These are phyloP conservation scores for Sporisorium sorghi DNA, from an alignment of 1,284 basidiomycete genomes.

Conservation along the genomic window DNA sequence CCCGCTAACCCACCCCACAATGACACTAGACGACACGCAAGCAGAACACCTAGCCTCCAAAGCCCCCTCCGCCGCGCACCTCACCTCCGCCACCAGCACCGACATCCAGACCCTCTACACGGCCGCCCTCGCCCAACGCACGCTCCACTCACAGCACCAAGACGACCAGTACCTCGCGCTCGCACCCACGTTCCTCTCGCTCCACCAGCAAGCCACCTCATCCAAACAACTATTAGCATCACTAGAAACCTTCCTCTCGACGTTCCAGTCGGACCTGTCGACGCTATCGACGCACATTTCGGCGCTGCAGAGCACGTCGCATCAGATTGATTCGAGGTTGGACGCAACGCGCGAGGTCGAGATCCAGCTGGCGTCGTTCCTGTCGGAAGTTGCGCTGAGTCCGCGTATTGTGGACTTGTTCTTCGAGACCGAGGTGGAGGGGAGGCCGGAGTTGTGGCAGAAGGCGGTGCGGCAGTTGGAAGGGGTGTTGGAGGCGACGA, in stretches of 20 bases:
- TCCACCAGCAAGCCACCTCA: conserved; percentile 78
- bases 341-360: conserved; percentile 87
- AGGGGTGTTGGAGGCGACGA: conserved; percentile 76
- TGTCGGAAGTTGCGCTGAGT: conserved; percentile 84
- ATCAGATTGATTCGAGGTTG: conserved; percentile 86
- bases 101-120: conserved; percentile 34
- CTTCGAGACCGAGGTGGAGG: conserved; percentile 79
- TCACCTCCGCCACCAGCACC: conserved; percentile 7
- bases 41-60: conserved; percentile 35
- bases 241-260: conserved; percentile 88
- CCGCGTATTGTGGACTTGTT: conserved; percentile 83
- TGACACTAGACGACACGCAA: conserved; percentile 34
- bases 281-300: conserved; percentile 95
- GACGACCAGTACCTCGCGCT: conserved; percentile 15
- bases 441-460: conserved; percentile 76
- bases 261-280: conserved; percentile 92
- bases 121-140: conserved; percentile 5
- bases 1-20: neutral
- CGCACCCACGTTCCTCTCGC: conserved; percentile 31
- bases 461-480: conserved; percentile 83
- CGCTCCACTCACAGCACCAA: conserved; percentile 3
- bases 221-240: conserved; percentile 76
- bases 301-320: conserved; percentile 87
- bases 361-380: conserved; percentile 82
- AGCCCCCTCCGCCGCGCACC: conserved; percentile 14